Base-by-base conservation (phyloP, 2,329 filamentous ascomycete species). In the Penicillium sp. region DNA sequence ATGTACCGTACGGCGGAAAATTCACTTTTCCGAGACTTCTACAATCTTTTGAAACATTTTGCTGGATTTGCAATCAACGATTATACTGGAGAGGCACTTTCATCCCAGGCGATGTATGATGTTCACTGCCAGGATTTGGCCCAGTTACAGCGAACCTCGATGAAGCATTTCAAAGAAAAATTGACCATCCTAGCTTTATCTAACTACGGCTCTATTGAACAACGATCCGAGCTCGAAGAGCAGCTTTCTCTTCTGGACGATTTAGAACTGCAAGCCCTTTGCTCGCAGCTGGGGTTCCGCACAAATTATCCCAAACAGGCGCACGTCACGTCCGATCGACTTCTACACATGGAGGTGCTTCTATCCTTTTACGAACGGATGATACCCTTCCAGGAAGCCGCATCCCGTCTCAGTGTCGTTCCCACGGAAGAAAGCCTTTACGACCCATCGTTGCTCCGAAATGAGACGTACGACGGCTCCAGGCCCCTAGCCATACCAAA, bases 401-500 rank as follows among this genome's bases (percentile, higher is more conserved):
- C 92, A 11, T 86, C 86, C 56, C 84, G 88, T 51, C 83, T 96
- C 75, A 87, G 85, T 44, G 83, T 96, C 38, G 77, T 96, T n/a
- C 96, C 96, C 0, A 98, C 92, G 0, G 95, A 98, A 73, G 82
- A 75, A 61, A 80, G 86, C 1, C 82, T 99, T 5, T 97, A 97
- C 71, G 92, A 97, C 62, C 84, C 84, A 55, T 87, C 88, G 29
- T 85, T 97, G 57, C 78, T 93, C 60, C 87, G 92, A 61, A 94
- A 94, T 60, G 93, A 97, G 70, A 84, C 84, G 7, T 98, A 97
- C 70, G 90, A 97, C 75, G 93, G 93, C 29, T 93, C 92, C 26
- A 87, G 87, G 52, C 93, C 95, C 5, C 83, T 99, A 61, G 92
- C 95, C 3, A 88, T 99, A 48, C 95, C 95, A 3, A 99, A 99